phyloP scores from a whole-genome alignment of 768 basidiomycete species.

The Calocybe cyanea region DNA sequence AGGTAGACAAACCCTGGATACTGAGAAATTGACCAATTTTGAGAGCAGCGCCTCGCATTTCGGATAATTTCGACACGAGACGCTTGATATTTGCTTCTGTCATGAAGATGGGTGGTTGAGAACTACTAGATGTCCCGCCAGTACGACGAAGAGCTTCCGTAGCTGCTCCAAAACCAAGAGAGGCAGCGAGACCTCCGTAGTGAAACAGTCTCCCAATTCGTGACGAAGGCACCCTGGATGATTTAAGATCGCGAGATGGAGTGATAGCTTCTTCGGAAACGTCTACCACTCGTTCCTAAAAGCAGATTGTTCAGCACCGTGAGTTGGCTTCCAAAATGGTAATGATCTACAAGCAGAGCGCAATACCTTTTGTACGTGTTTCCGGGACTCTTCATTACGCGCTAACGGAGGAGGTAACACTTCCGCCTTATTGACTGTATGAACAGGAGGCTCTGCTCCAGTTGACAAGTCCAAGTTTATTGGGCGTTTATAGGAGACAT shows the following conservation, averaged over 20 bases:
- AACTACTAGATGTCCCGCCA: constrained; percentile 30
- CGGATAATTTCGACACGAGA: constrained; percentile 86
- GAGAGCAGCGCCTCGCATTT: constrained; percentile 95
- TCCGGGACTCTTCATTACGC: too few species aligned
- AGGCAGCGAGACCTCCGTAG: constrained; percentile 94
- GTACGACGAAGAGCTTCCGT: constrained; percentile 79
- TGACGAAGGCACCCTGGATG: constrained; percentile 90
- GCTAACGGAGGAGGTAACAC: too few species aligned
- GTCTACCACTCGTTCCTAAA: neutral
- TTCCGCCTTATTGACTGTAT: too few species aligned
- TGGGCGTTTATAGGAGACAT: too few species aligned
- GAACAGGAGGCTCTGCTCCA: too few species aligned
- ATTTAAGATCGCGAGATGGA: constrained; percentile 49
- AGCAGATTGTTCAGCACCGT: neutral
- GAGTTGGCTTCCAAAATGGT: neutral
- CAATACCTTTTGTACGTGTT: too few species aligned
- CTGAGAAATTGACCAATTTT: constrained; percentile 98
- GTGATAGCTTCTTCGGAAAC: constrained; percentile 8
- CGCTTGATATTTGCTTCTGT: constrained; percentile 88
- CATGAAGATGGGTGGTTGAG: constrained; percentile 65
- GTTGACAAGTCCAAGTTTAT: too few species aligned
- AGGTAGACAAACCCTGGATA: constrained; percentile 65
- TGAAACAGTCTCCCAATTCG: constrained; percentile 87
- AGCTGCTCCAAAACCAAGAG: constrained; percentile 85
- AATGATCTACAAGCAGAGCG: neutral